Conservation (phyloP, 495 filamentous ascomycete genomes). For the Penicillium flavigenum region DNA sequence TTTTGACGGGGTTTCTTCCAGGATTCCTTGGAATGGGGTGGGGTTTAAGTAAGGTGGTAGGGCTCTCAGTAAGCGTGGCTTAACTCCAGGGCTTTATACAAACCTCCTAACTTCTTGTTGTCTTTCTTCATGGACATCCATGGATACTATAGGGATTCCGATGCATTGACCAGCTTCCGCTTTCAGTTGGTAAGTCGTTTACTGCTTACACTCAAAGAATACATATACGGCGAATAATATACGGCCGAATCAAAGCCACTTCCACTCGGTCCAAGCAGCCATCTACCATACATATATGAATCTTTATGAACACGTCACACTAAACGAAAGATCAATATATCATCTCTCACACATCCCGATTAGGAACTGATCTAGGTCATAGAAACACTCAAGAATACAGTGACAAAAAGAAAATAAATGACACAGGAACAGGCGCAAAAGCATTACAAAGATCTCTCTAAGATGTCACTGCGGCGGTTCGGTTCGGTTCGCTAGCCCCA, state of each 20-base stretch:
- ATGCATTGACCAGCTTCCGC: too few relatives aligned
- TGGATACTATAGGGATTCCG: neutral
- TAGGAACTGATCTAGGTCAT: constrained; percentile 37
- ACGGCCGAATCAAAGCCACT: neutral
- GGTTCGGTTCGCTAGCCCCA: constrained; percentile 10
- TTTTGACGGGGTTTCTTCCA: too few relatives aligned
- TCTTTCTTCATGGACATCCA: neutral
- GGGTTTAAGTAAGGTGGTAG: neutral
- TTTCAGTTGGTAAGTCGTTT: too few relatives aligned
- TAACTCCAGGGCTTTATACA: neutral
- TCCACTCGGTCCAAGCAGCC: neutral
- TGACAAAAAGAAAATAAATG: constrained; percentile 40
- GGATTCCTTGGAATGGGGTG: neutral
- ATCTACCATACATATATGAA: neutral
- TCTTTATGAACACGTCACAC: neutral
- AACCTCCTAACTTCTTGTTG: neutral
- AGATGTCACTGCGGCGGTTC: constrained; percentile 16
- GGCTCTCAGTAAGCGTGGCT: neutral
- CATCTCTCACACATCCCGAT: constrained; percentile 20
- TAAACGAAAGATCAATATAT: constrained; percentile 1
- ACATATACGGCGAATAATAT: neutral
- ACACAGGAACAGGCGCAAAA: constrained; percentile 29
- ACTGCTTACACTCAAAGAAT: too few relatives aligned
- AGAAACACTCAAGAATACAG: constrained; percentile 39
- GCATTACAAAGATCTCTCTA: constrained; percentile 22